Evolutionary conservation across 257 asterid species (phyloP), one percentile per base, ranked within the genome.

Genomic region (Solanum commersonii): DNA sequence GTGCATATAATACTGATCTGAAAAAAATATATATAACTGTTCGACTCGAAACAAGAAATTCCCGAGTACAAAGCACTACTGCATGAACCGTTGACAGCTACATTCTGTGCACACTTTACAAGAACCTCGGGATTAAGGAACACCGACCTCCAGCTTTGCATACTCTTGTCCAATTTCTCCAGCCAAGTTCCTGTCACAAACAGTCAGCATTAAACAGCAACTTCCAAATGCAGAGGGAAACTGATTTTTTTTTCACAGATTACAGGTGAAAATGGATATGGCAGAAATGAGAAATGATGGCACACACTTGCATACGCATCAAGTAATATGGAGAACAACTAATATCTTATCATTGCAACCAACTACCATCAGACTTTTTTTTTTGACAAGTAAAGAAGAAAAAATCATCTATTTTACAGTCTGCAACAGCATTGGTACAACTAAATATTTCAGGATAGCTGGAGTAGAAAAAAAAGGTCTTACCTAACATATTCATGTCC

Each of bases 401-500:
- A 68, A 27, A 25, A 29, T 70, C 60, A 77, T 40, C 84, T 77
- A 33, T 23, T 79, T 73, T 78, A 5, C 84, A 79, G 27, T 44
- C 84, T 44, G 84, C 65, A 79, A 11, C 29, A 27, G 40, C 68
- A 81, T 18, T 81, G 42, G 42, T 46, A 81, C 10, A 46, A 81
- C 20, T 8, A 81, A 29, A 79, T 79, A 44, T 79, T 16, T 78
- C n/a, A 42, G 85, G 20, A 46, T 46, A 81, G 40, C 29, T 46
- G 85, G 25, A 46, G 85, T 81, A 81, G 29, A 46, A 81, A 49
- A 46, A 49, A 33, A 16, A 10, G 15, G 38, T 72, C 94, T 92
- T 87, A 97, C 99, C 98, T 93, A 83, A 95, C 99, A 93, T 97
- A 97, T 89, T 96, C 99, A 88, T 96, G 98, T 84, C 99, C 99